These are phyloP conservation scores for Coniophora puteana DNA, from an alignment of 1,284 basidiomycete species.

Conservation along the genomic window DNA sequence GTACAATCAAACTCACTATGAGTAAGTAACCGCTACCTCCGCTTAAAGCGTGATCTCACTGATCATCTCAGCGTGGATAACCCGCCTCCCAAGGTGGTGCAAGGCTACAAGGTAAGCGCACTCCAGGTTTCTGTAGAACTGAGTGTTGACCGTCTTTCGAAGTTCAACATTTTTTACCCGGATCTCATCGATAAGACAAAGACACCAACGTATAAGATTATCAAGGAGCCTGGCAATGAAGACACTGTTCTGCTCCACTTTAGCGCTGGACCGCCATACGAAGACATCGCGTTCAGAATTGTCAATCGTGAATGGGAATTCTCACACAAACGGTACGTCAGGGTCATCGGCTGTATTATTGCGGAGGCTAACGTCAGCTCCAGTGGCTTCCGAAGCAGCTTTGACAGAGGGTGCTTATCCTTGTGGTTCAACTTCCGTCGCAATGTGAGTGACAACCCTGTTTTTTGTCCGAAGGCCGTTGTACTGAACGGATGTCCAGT, in stretches of 20 bases:
- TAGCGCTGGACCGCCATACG: constrained; percentile 96
- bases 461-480: constrained; percentile 8
- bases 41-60: constrained; percentile 5
- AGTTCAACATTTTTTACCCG: constrained; percentile 95
- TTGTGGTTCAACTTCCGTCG: constrained; percentile 87
- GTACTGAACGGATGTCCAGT: constrained; percentile 38
- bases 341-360: not conserved
- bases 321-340: constrained; percentile 82
- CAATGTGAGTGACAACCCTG: constrained; percentile 55
- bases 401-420: constrained; percentile 81
- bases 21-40: constrained; percentile 55
- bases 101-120: constrained; percentile 95
- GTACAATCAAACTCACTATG: constrained; percentile 98
- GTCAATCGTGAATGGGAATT: constrained; percentile 99
- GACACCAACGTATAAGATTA: constrained; percentile 92
- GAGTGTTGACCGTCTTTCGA: constrained; percentile 16
- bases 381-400: constrained; percentile 82
- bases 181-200: constrained; percentile 97
- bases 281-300: constrained; percentile 98
- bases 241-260: constrained; percentile 95
- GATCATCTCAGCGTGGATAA: constrained; percentile 76
- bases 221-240: constrained; percentile 89
- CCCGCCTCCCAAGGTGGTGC: constrained; percentile 95
- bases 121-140: constrained; percentile 1
- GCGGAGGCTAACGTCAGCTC: constrained; percentile 6